These are phyloP conservation scores for Casuarina equisetifolia DNA, from an alignment of 306 rosid species.

Conservation along the genomic window DNA sequence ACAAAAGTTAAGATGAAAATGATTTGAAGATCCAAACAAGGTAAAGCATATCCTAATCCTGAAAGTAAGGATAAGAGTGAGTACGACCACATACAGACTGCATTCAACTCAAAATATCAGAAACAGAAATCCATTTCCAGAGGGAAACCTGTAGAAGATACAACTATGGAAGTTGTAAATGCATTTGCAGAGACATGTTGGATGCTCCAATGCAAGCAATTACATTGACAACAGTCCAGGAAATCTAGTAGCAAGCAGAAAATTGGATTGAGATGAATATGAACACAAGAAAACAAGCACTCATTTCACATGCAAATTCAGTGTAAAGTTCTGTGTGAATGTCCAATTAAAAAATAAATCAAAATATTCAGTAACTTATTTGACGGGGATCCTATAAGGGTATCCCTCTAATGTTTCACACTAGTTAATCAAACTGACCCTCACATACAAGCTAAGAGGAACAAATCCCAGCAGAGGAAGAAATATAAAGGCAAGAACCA, in stretches of 20 bases:
- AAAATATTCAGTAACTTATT: conserved; percentile 49
- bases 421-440: conserved; percentile 52
- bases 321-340: conserved; percentile 27
- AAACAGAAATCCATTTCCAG: conserved; percentile 25
- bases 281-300: conserved; percentile 9
- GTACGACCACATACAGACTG: conserved; percentile 33
- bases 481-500: conserved; percentile 44
- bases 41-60: conserved; percentile 37
- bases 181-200: conserved; percentile 24
- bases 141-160: conserved; percentile 38
- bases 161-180: conserved; percentile 29
- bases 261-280: neutral
- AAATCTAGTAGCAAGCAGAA: neutral
- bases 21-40: conserved; percentile 27
- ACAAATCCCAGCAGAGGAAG: conserved; percentile 44
- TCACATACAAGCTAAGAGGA: conserved; percentile 57
- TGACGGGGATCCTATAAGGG: conserved; percentile 54
- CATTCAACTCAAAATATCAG: conserved; percentile 11
- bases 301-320: conserved; percentile 11
- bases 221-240: neutral
- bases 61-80: conserved; percentile 30
- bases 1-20: conserved; percentile 20
- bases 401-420: conserved; percentile 51
- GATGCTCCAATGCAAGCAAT: conserved; percentile 11
- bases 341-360: conserved; percentile 32